A percentile compares a stretch with the other conserved stretches of the same genome.
Conservation (phyloP, 768 basidiomycete genomes). For the Xerocomus brunneocitrinus region DNA sequence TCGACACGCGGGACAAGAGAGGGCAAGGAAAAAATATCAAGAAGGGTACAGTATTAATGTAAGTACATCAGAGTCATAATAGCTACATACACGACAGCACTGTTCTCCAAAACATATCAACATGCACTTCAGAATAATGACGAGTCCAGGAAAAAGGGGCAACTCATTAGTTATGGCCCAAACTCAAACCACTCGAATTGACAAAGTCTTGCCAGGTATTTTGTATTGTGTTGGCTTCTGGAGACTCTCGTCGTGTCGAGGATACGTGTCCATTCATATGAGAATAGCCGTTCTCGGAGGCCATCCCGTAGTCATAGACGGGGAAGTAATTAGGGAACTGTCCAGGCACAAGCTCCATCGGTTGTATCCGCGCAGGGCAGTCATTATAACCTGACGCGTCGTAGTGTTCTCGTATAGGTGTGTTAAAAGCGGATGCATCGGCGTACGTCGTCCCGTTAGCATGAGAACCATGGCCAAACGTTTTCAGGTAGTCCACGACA, state of each 20-base stretch:
- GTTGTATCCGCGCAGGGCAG: slow-evolving; percentile 22
- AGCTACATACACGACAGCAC: slow-evolving; percentile 18
- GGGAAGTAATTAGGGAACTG: slow-evolving; percentile 68
- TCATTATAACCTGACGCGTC: slow-evolving; percentile 21
- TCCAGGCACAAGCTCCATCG: slow-evolving; percentile 31
- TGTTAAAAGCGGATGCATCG: slow-evolving; percentile 23
- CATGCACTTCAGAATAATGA: background rate
- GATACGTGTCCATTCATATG: slow-evolving; percentile 38
- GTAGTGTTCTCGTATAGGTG: slow-evolving; percentile 23
- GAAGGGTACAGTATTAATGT: slow-evolving; percentile 16
- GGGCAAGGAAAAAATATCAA: slow-evolving; percentile 11
- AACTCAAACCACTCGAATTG: slow-evolving; percentile 22
- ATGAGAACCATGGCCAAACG: slow-evolving; percentile 43
- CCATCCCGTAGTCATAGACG: slow-evolving; percentile 64
- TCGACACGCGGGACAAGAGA: background rate
- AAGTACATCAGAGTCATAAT: slow-evolving; percentile 12
- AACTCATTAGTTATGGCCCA: slow-evolving; percentile 12
- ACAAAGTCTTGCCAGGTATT: slow-evolving; percentile 65
- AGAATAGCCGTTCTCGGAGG: slow-evolving; percentile 28
- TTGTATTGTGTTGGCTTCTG: slow-evolving; percentile 55
- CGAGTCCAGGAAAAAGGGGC: background rate
- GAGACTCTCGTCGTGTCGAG: slow-evolving; percentile 39
- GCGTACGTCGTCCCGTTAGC: slow-evolving; percentile 20
- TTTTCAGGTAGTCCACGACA: slow-evolving; percentile 65
- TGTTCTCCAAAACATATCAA: slow-evolving; percentile 2